phyloP scores from a whole-genome alignment of 176 grass and related monocot species.

The Ensete glaucum region DNA sequence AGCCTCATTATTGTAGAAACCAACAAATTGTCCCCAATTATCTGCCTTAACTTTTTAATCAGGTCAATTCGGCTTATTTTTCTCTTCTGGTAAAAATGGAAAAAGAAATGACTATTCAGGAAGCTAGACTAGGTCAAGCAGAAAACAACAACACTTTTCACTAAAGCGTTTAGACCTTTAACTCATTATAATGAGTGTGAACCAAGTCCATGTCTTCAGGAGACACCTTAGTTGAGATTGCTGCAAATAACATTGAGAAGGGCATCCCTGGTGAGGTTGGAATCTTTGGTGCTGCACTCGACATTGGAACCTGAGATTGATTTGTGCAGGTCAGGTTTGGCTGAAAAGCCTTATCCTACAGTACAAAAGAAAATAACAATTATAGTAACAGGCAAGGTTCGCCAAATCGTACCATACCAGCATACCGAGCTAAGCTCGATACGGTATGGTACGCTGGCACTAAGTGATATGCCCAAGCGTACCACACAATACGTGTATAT shows the following conservation, averaged over 20 bases:
- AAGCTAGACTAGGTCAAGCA: background rate
- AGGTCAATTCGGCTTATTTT: conserved; percentile 77
- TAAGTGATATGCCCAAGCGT: no score
- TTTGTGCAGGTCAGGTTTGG: conserved; percentile 40
- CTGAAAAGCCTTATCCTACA: conserved; percentile 45
- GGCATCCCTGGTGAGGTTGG: conserved; percentile 95
- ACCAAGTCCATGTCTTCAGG: conserved; percentile 76
- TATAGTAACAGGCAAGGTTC: background rate
- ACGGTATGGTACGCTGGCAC: no score
- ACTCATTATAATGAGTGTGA: conserved; percentile 77
- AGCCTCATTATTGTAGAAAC: conserved; percentile 91
- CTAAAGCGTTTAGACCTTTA: conserved; percentile 50
- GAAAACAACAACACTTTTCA: background rate
- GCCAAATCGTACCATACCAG: no score
- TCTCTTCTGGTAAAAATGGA: conserved; percentile 39
- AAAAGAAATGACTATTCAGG: conserved; percentile 5
- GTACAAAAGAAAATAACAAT: conserved; percentile 17
- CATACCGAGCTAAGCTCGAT: no score
- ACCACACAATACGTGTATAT: no score
- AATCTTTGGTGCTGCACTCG: conserved; percentile 39
- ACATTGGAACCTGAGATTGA: conserved; percentile 37
- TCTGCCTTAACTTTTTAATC: conserved; percentile 70
- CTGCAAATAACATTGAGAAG: conserved; percentile 95
- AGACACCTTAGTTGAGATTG: conserved; percentile 89
- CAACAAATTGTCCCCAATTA: conserved; percentile 83